Evolutionary conservation across 805 yeast genomes (phyloP), one percentile per base, ranked within the genome.

Genomic region (Wickerhamiella cacticola): DNA sequence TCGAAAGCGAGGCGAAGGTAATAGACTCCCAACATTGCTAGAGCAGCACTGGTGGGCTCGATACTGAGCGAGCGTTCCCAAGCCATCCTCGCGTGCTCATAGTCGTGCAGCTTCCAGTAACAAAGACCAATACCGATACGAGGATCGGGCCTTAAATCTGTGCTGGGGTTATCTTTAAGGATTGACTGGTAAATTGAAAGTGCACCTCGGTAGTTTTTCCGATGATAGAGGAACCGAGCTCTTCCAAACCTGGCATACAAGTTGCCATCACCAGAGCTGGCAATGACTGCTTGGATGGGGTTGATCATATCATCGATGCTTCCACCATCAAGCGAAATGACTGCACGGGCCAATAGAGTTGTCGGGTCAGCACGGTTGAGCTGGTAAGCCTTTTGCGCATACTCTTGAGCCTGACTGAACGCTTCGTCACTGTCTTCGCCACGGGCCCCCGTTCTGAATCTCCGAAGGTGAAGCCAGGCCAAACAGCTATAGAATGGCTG

Each of bases 101-200:
- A 74, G 62, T 85, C 94, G 46, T 81, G 81, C 52, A 92, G 68
- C 51, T 76, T 76, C 96, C 96, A 92, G 61, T 80, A 89, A 63
- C 96, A 88, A 54, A 92, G 68, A 29, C 98, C 99, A 52, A 89
- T 77, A 24, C 97, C 99, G 51, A 92, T 74, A 63, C 99, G 73
- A 16, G 96, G 94, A 66, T 89, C 96, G 3, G 97, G 96, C 21
- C 50, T 43, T 34, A 54, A 48, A 55, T 75, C 74, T 55, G 82
- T 61, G 19, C 53, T 45, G 1, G 96, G 96, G 52, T 86, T 80
- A 44, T 79, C 69, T 28, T 80, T 72, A 54, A 92, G 69, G 6
- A 83, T 79, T 53, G 81, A 82, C 68, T 92, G 99, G 65, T 84
- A 92, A 26, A 83, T 63, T 61, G 80, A 80, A 57, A 92, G 72